A percentile compares a stretch with the other conserved stretches of the same genome.
phyloP scores from a whole-genome alignment of 345 rosid genomes.

The Eucalyptus pauciflora region DNA sequence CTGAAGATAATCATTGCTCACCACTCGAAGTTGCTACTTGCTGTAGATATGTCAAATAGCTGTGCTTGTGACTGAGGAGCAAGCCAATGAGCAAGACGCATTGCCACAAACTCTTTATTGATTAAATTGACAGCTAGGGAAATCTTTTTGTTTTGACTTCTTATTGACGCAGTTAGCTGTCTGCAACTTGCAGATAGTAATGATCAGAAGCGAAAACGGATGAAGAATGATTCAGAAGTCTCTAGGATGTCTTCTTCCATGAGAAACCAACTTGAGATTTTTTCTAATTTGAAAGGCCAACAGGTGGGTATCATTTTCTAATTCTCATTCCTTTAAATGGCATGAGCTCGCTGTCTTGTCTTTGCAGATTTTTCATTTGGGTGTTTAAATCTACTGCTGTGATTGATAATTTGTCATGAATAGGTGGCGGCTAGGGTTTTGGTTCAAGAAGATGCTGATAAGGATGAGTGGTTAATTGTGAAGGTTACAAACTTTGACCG shows the following conservation, averaged over 20 bases:
- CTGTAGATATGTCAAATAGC: background rate
- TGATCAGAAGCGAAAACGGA: slow-evolving; percentile 63
- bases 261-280: slow-evolving; percentile 68
- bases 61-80: background rate
- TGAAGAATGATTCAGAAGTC: slow-evolving; percentile 69
- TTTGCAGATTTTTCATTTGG: background rate
- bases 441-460: slow-evolving; percentile 71
- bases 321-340: background rate
- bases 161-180: slow-evolving; percentile 2
- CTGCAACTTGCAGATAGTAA: slow-evolving; percentile 55
- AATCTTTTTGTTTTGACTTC: background rate
- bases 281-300: slow-evolving; percentile 71
- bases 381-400: background rate
- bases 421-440: slow-evolving; percentile 93
- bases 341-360: background rate
- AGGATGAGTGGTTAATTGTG: slow-evolving; percentile 89
- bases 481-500: slow-evolving; percentile 88
- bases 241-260: slow-evolving; percentile 48
- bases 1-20: background rate
- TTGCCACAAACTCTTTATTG: background rate
- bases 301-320: slow-evolving; percentile 36
- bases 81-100: background rate
- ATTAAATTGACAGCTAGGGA: background rate
- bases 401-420: background rate
- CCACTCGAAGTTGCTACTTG: background rate